phyloP scores from a whole-genome alignment of 2,329 filamentous ascomycete genomes.

The Didymella glomerata region DNA sequence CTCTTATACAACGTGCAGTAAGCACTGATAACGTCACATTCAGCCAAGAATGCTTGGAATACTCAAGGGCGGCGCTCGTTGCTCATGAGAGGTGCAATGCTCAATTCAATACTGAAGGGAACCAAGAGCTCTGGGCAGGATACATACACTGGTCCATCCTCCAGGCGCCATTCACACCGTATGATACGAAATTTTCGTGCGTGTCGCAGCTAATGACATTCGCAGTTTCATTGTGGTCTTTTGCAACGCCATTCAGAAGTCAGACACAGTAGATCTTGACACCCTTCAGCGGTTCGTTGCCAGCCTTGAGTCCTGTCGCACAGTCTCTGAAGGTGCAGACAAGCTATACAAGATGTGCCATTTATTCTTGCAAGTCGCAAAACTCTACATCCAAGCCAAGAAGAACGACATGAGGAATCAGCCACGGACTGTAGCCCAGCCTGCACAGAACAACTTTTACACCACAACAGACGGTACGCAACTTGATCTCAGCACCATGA shows the following conservation, averaged over 20 bases:
- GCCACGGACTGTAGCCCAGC: constrained; percentile 10
- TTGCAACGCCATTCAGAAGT: constrained; percentile 62
- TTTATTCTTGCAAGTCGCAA: constrained; percentile 68
- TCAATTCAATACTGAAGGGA: constrained; percentile 44
- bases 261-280: constrained; percentile 61
- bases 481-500: constrained; percentile 39
- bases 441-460: constrained; percentile 23
- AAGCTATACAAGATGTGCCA: constrained; percentile 70
- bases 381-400: constrained; percentile 69
- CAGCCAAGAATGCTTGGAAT: constrained; percentile 43
- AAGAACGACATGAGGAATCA: constrained; percentile 48
- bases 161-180: constrained; percentile 57
- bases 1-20: constrained; percentile 45
- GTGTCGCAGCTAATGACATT: neutral
- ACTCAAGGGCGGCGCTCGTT: constrained; percentile 42
- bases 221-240: constrained; percentile 58
- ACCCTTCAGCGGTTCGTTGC: constrained; percentile 65
- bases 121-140: constrained; percentile 46
- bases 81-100: constrained; percentile 41
- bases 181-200: neutral
- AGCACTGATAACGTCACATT: constrained; percentile 45
- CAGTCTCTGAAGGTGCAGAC: constrained; percentile 65
- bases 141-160: constrained; percentile 48
- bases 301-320: constrained; percentile 62
- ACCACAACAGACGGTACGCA: constrained; percentile 23